phyloP scores from a whole-genome alignment of 495 filamentous ascomycete species.

The Viridothelium virens region DNA sequence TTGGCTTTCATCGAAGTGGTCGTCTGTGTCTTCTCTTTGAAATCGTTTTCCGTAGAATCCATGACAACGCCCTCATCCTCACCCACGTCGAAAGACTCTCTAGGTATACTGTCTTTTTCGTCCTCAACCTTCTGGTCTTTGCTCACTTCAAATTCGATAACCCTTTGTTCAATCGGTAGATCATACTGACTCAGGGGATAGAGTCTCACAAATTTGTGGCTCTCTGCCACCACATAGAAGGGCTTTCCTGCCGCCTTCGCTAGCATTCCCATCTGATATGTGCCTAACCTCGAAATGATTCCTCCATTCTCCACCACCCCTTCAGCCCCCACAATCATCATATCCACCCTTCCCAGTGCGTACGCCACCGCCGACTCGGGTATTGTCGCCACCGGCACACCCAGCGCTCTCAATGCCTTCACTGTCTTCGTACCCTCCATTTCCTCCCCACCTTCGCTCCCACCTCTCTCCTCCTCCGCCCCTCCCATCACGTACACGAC shows the following conservation, averaged over 20 bases:
- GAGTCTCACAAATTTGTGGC: slow-evolving; percentile 84
- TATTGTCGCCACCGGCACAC: slow-evolving; percentile 78
- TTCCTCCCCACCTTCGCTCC: slow-evolving; percentile 37
- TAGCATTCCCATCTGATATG: slow-evolving; percentile 78
- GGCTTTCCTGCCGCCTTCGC: slow-evolving; percentile 70
- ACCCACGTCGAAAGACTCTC: slow-evolving; percentile 19
- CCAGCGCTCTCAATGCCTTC: slow-evolving; percentile 57
- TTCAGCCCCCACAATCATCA: slow-evolving; percentile 88
- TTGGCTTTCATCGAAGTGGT: slow-evolving; percentile 10
- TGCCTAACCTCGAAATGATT: slow-evolving; percentile 82
- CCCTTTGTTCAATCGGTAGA: slow-evolving; percentile 64
- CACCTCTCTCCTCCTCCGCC: slow-evolving; percentile 23
- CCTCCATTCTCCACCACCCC: slow-evolving; percentile 91
- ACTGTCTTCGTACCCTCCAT: slow-evolving; percentile 56
- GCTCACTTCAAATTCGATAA: slow-evolving; percentile 56
- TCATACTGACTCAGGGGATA: slow-evolving; percentile 74
- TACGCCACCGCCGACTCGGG: slow-evolving; percentile 74
- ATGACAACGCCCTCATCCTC: slow-evolving; percentile 32
- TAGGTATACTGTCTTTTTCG: slow-evolving; percentile 24
- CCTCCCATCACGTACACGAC: slow-evolving; percentile 67
- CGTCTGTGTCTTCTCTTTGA: slow-evolving; percentile 18
- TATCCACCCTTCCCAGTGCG: slow-evolving; percentile 68
- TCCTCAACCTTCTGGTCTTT: slow-evolving; percentile 36
- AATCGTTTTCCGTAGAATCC: slow-evolving; percentile 17
- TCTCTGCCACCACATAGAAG: slow-evolving; percentile 88